Conservation (phyloP, 345 rosid species). For the Excoecaria cochinchinensis region DNA sequence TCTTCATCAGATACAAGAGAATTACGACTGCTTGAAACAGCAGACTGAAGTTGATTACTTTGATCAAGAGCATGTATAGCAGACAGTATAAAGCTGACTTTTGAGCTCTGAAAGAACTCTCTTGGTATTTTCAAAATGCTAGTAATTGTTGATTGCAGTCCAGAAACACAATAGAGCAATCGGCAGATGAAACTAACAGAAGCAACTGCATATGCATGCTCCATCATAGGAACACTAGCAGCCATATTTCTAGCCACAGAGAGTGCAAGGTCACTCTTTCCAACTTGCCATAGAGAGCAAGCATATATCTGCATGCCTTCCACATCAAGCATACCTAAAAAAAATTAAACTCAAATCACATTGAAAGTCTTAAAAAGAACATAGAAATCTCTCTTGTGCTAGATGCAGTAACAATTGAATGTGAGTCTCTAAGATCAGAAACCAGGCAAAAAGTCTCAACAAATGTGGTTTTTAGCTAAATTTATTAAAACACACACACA, state of each 20-base stretch:
- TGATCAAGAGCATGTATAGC: conserved; percentile 78
- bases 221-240: conserved; percentile 55
- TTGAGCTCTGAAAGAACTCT: conserved; percentile 60
- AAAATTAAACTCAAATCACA: conserved; percentile 9
- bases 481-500: too few relatives aligned
- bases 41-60: conserved; percentile 55
- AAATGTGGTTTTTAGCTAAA: background rate
- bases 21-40: conserved; percentile 55
- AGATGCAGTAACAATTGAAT: background rate
- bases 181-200: conserved; percentile 82
- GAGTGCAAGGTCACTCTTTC: conserved; percentile 64
- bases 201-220: conserved; percentile 48
- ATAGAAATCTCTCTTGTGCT: background rate
- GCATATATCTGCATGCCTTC: conserved; percentile 83
- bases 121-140: conserved; percentile 79
- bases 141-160: conserved; percentile 61
- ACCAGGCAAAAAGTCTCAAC: background rate
- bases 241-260: conserved; percentile 58
- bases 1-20: conserved; percentile 55
- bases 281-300: conserved; percentile 78
- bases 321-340: conserved; percentile 65
- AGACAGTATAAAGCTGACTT: conserved; percentile 62
- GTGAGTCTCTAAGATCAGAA: background rate
- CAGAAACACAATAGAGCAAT: conserved; percentile 69
- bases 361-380: conserved; percentile 11